phyloP scores from a whole-genome alignment of 768 basidiomycete species.

The Dacryopinax spathularia region DNA sequence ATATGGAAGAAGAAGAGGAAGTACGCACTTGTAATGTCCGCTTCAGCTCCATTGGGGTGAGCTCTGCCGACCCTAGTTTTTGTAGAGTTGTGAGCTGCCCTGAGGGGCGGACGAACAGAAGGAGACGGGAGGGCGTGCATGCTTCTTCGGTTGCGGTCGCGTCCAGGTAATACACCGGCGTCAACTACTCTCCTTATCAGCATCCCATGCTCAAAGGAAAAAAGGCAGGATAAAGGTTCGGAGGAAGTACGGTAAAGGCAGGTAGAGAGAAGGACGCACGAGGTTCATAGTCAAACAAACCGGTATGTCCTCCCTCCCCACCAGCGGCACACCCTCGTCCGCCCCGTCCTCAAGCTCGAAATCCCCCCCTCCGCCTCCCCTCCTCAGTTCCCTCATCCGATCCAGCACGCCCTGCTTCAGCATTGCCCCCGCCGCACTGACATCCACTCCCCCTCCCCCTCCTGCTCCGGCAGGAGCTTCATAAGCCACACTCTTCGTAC shows the following conservation, averaged over 20 bases:
- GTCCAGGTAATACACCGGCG: constrained; percentile 55
- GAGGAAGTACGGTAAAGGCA: background rate
- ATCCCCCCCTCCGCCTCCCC: constrained; percentile 39
- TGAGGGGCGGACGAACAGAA: constrained; percentile 52
- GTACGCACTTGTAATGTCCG: constrained; percentile 40
- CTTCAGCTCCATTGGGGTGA: constrained; percentile 35
- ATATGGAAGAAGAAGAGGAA: background rate
- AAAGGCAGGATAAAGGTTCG: background rate
- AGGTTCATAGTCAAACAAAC: constrained; percentile 65
- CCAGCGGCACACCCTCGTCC: constrained; percentile 64
- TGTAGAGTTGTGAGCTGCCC: constrained; percentile 44
- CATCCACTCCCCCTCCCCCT: constrained; percentile 16
- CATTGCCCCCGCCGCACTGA: constrained; percentile 40
- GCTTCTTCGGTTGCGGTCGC: constrained; percentile 59
- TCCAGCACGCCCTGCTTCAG: constrained; percentile 36
- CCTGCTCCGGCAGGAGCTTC: constrained; percentile 29
- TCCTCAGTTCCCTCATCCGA: constrained; percentile 37
- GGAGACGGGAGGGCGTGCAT: constrained; percentile 43
- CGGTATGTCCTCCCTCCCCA: constrained; percentile 54
- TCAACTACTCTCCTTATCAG: constrained; percentile 28
- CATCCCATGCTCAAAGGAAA: background rate
- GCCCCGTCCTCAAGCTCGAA: constrained; percentile 80
- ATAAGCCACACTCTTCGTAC: constrained; percentile 58
- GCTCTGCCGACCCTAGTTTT: constrained; percentile 47
- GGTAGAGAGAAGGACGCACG: constrained; percentile 32